A percentile compares a stretch with the other conserved stretches of the same genome.
phyloP scores from a whole-genome alignment of 2,329 filamentous ascomycete species.

The Colletotrichum liriopes region DNA sequence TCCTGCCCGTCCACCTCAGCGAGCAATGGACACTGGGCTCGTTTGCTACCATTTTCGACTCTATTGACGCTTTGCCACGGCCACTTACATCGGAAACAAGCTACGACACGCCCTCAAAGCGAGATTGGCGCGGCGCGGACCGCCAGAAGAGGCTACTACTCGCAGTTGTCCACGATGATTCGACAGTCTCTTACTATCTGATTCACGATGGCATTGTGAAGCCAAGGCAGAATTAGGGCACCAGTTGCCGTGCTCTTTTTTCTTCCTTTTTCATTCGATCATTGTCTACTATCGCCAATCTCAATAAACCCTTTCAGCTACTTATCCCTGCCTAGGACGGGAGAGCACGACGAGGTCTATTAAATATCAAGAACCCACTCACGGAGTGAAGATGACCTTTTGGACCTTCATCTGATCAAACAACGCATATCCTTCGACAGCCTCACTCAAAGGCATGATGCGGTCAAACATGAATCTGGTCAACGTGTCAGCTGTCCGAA shows the following conservation, averaged over 20 bases:
- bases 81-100: slow-evolving; percentile 38
- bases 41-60: slow-evolving; percentile 81
- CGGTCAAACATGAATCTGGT: slow-evolving; percentile 83
- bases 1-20: slow-evolving; percentile 79
- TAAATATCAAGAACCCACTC: slow-evolving; percentile 29
- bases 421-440: slow-evolving; percentile 78
- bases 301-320: neutral
- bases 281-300: neutral
- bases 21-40: slow-evolving; percentile 80
- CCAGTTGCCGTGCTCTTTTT: neutral
- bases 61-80: slow-evolving; percentile 61
- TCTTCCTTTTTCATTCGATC: neutral
- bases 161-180: slow-evolving; percentile 83
- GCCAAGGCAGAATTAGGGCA: slow-evolving; percentile 80
- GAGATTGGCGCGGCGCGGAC: slow-evolving; percentile 60
- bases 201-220: slow-evolving; percentile 91
- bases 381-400: slow-evolving; percentile 79
- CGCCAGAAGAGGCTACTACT: slow-evolving; percentile 80
- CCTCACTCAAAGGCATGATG: slow-evolving; percentile 78
- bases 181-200: slow-evolving; percentile 87
- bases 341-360: neutral
- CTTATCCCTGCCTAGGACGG: neutral
- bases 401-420: slow-evolving; percentile 82
- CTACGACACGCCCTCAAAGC: slow-evolving; percentile 48
- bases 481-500: slow-evolving; percentile 7